Percentiles rank a stretch among this genome's conserved stretches.
Evolutionary conservation across 139 green algal genomes (phyloP).

Genomic region (Chlamydomonas incerta): DNA sequence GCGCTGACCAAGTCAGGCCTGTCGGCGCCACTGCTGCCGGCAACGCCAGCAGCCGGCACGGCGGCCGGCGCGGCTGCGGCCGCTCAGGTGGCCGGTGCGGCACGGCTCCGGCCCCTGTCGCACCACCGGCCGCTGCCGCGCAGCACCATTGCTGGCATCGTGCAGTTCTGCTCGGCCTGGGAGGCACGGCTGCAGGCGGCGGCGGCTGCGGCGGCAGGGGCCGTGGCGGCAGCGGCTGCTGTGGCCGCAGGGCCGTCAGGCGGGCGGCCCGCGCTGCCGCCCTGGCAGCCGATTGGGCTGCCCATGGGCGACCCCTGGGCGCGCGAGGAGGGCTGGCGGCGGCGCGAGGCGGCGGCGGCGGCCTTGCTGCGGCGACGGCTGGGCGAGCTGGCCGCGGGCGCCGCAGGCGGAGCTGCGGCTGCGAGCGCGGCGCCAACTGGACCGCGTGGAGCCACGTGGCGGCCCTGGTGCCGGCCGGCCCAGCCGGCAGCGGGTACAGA

Average conservation of each 20-base stretch:
- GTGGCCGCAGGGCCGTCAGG: neutral
- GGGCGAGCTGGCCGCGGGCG: too few relatives aligned
- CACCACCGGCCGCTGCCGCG: conserved; percentile 9
- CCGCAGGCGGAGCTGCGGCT: too few relatives aligned
- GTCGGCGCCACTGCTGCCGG: neutral
- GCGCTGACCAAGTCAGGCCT: neutral
- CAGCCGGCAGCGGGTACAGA: too few relatives aligned
- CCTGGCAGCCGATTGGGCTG: neutral
- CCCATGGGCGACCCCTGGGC: neutral
- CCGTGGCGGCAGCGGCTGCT: neutral
- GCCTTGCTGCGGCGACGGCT: too few relatives aligned
- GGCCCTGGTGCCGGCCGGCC: too few relatives aligned
- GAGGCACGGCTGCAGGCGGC: neutral
- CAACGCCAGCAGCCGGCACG: neutral
- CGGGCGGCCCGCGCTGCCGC: neutral
- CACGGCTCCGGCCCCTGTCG: neutral
- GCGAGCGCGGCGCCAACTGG: too few relatives aligned
- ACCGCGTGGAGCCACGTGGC: too few relatives aligned
- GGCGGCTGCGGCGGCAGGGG: too few relatives aligned
- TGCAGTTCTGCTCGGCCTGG: neutral
- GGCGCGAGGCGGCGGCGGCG: too few relatives aligned
- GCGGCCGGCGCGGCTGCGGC: neutral
- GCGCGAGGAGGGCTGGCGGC: too few relatives aligned
- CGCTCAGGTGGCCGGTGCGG: too few relatives aligned
- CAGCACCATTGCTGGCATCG: neutral